Percentiles rank a stretch among this genome's conserved stretches.
Conservation (phyloP, 2,329 filamentous ascomycete species). For the Rhynchosporium secalis region DNA sequence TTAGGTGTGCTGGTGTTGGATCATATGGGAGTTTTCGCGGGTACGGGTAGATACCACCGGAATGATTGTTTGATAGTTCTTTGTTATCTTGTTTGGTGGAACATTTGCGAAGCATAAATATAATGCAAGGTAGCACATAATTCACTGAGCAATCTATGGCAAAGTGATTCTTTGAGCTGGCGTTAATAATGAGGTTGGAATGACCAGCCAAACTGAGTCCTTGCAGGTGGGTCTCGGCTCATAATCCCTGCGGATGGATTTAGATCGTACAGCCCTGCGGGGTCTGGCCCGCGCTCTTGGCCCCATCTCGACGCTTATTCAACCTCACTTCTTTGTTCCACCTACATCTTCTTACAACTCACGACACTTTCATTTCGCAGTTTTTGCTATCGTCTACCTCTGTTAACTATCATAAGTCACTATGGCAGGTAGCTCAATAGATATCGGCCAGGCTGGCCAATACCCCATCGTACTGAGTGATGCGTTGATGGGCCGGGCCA, state of each 20-base stretch:
- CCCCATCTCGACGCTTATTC: not conserved
- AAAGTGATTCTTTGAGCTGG: too few relatives aligned
- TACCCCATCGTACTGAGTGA: constrained; percentile 66
- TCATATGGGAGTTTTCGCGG: not conserved
- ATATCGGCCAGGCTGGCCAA: constrained; percentile 60
- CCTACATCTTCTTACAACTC: not conserved
- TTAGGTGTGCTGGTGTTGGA: not conserved
- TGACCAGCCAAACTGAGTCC: too few relatives aligned
- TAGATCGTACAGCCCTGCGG: not conserved
- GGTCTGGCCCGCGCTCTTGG: constrained; percentile 3
- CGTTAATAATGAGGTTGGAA: too few relatives aligned
- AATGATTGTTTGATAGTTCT: not conserved
- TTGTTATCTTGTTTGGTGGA: not conserved
- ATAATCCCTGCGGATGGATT: not conserved
- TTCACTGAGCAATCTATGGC: too few relatives aligned
- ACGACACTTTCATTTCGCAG: constrained; percentile 3
- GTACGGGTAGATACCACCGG: constrained; percentile 6
- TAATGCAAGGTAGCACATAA: not conserved
- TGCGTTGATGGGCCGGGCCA: constrained; percentile 54
- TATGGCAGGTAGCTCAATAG: constrained; percentile 43
- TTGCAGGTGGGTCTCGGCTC: not conserved
- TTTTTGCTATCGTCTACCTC: not conserved
- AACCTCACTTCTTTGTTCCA: constrained; percentile 4
- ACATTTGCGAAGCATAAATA: not conserved
- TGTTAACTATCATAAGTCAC: constrained; percentile 6